Evolutionary conservation across 140 eudicot genomes (phyloP).

Genomic region (Bidens hawaiensis): DNA sequence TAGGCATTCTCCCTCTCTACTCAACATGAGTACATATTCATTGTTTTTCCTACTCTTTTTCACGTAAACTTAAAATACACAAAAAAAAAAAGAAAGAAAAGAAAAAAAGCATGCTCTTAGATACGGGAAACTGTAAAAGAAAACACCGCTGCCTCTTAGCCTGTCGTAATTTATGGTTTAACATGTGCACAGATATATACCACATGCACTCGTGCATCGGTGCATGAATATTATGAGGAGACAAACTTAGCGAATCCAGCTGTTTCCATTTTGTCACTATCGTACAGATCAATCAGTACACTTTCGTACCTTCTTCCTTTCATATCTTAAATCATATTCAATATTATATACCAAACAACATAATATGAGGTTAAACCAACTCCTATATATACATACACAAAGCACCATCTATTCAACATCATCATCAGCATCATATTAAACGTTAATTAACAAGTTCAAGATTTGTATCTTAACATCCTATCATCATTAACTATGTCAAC

Average conservation of each 20-base stretch:
- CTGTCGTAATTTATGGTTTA: neutral
- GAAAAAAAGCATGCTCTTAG: too few species aligned
- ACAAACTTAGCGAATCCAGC: slow-evolving; percentile 24
- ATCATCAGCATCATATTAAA: neutral
- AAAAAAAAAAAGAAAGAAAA: too few species aligned
- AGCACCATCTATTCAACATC: neutral
- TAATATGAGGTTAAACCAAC: neutral
- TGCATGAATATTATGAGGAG: slow-evolving; percentile 11
- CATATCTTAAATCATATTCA: slow-evolving; percentile 31
- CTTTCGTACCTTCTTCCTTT: slow-evolving; percentile 46
- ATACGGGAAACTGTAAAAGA: neutral
- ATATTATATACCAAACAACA: neutral
- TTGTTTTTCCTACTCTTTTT: too few species aligned
- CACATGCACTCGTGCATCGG: slow-evolving; percentile 6
- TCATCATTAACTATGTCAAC: slow-evolving; percentile 35
- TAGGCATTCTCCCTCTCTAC: too few species aligned
- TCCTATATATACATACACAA: slow-evolving; percentile 17
- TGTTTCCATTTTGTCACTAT: slow-evolving; percentile 42
- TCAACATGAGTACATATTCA: too few species aligned
- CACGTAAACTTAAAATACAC: too few species aligned
- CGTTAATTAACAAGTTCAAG: neutral
- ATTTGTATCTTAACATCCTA: neutral
- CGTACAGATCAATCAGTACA: slow-evolving; percentile 42
- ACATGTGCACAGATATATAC: neutral
- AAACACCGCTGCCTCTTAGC: neutral